Conservation (phyloP, 257 asterid genomes). For the Osmanthus fragrans region DNA sequence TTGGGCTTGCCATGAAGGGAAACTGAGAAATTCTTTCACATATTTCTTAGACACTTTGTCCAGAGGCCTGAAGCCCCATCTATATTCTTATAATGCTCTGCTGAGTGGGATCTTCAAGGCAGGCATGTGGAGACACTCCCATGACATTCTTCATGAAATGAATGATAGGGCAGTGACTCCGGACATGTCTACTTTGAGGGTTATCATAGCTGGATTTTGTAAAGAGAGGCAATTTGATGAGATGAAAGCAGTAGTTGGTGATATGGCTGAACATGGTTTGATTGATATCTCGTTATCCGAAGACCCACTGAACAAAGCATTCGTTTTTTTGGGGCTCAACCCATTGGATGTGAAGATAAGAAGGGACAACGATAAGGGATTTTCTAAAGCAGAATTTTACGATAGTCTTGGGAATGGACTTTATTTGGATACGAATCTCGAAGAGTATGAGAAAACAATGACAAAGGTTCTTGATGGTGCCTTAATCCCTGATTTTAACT, state of each 20-base stretch:
- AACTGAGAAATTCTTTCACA: conserved; percentile 52
- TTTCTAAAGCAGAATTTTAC: conserved; percentile 61
- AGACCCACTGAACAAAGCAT: conserved; percentile 59
- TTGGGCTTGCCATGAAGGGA: conserved; percentile 64
- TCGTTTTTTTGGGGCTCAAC: conserved; percentile 52
- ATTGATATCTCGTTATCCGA: conserved; percentile 39
- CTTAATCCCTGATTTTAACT: conserved; percentile 67
- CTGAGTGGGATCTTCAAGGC: conserved; percentile 67
- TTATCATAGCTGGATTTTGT: conserved; percentile 73
- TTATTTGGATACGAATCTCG: conserved; percentile 72
- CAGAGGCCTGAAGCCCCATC: conserved; percentile 57
- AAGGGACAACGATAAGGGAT: conserved; percentile 68
- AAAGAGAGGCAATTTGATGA: conserved; percentile 67
- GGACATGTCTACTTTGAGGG: conserved; percentile 58
- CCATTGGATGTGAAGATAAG: conserved; percentile 67
- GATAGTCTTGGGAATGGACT: conserved; percentile 95
- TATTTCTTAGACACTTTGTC: conserved; percentile 62
- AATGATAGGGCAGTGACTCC: conserved; percentile 56
- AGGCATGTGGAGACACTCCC: conserved; percentile 69
- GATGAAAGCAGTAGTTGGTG: conserved; percentile 49
- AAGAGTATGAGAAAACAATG: conserved; percentile 54
- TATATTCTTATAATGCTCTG: conserved; percentile 74
- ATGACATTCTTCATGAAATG: conserved; percentile 72
- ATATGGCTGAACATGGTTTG: conserved; percentile 58
- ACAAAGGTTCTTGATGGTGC: conserved; percentile 58